Percentiles rank a stretch among this genome's conserved stretches.
Conservation (phyloP, 768 basidiomycete species). For the Serendipita sp. region DNA sequence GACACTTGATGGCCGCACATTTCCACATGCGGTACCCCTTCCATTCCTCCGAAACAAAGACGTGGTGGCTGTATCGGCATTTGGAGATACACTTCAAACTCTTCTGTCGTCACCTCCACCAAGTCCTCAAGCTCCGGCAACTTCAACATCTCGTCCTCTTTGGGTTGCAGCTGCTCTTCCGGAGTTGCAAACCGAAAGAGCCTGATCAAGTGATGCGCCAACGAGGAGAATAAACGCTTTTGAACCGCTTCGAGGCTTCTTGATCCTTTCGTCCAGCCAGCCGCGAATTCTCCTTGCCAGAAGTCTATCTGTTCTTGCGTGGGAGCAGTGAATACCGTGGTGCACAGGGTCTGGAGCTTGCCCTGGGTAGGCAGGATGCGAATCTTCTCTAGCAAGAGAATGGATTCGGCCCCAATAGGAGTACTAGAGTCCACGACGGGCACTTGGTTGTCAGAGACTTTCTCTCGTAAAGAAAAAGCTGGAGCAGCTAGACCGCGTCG, state of each 20-base stretch:
- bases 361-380: conserved; percentile 44
- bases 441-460: conserved; percentile 11
- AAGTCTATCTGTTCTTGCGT: not conserved
- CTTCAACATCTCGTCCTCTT: too few species aligned
- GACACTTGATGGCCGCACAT: too few species aligned
- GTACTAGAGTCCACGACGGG: conserved; percentile 10
- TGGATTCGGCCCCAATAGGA: conserved; percentile 6
- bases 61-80: too few species aligned
- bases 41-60: too few species aligned
- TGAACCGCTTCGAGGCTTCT: conserved; percentile 34
- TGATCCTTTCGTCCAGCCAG: conserved; percentile 49
- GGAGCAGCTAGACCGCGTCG: conserved; percentile 50
- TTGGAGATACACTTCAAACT: too few species aligned
- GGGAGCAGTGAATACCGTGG: conserved; percentile 19
- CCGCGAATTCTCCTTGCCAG: conserved; percentile 34
- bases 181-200: not conserved
- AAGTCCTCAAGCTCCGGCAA: too few species aligned
- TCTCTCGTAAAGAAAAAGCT: conserved; percentile 35
- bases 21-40: too few species aligned
- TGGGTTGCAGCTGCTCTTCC: too few species aligned
- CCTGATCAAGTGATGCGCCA: not conserved
- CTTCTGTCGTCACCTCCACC: too few species aligned
- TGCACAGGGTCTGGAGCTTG: conserved; percentile 31
- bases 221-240: conserved; percentile 20
- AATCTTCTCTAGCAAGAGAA: conserved; percentile 24